These are phyloP conservation scores for Aspergillus sp. DNA, from an alignment of 2,329 filamentous ascomycete genomes.

Conservation along the genomic window DNA sequence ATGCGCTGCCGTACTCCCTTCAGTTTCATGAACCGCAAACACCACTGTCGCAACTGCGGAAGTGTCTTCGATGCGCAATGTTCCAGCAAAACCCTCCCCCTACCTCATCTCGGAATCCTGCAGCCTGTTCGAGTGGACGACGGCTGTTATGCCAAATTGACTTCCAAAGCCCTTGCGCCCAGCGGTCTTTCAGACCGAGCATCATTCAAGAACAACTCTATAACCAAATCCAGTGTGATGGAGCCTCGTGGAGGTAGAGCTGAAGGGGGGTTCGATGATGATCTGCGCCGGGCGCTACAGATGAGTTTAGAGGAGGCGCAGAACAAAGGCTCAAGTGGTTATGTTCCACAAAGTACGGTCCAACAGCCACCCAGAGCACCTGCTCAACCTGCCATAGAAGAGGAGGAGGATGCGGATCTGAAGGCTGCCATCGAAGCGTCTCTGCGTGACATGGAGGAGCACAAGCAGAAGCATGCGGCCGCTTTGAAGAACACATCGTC, in stretches of 20 bases:
- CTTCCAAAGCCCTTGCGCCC: slow-evolving; percentile 62
- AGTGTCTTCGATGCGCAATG: slow-evolving; percentile 97
- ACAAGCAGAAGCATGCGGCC: slow-evolving; percentile 87
- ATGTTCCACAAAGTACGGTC: slow-evolving; percentile 64
- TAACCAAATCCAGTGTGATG: slow-evolving; percentile 74
- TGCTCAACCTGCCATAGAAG: slow-evolving; percentile 50
- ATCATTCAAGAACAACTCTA: slow-evolving; percentile 50
- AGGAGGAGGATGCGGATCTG: slow-evolving; percentile 89
- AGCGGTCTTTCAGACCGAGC: slow-evolving; percentile 44
- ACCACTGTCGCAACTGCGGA: slow-evolving; percentile 96
- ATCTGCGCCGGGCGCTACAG: slow-evolving; percentile 86
- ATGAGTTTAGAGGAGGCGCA: slow-evolving; percentile 97
- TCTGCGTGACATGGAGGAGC: slow-evolving; percentile 94
- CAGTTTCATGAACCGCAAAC: slow-evolving; percentile 96
- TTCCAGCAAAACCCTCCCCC: slow-evolving; percentile 80
- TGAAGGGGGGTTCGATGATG: slow-evolving; percentile 90
- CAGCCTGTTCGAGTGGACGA: slow-evolving; percentile 93
- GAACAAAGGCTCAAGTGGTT: slow-evolving; percentile 68
- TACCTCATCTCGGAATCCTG: slow-evolving; percentile 90
- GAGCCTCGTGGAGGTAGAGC: slow-evolving; percentile 86
- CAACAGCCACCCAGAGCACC: slow-evolving; percentile 46
- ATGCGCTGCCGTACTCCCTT: slow-evolving; percentile 96
- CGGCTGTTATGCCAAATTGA: slow-evolving; percentile 88
- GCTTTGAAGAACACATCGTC: slow-evolving; percentile 77
- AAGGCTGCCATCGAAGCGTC: slow-evolving; percentile 96